These are phyloP conservation scores for Cyamopsis tetragonoloba DNA, from an alignment of 306 rosid species.

Conservation along the genomic window DNA sequence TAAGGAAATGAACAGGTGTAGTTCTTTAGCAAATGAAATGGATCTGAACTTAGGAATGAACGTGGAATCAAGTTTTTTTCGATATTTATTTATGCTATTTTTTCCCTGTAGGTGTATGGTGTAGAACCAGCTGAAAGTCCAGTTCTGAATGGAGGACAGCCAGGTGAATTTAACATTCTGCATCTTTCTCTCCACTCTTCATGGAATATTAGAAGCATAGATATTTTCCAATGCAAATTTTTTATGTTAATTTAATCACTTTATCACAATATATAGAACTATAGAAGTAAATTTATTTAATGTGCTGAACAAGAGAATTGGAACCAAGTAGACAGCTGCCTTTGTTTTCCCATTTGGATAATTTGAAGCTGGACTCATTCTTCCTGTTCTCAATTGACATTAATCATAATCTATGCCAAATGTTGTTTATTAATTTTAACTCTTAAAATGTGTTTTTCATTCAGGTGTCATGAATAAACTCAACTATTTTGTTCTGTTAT, in stretches of 20 bases:
- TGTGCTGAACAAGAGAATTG: not conserved
- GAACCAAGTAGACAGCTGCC: not conserved
- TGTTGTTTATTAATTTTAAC: not conserved
- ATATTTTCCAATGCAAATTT: not conserved
- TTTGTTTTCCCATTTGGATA: not conserved
- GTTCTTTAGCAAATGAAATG: too few species aligned
- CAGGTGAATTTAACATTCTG: constrained; percentile 44
- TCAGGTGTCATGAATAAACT: not conserved
- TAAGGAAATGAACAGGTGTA: too few species aligned
- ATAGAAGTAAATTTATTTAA: not conserved
- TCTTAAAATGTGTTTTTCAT: not conserved
- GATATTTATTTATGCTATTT: not conserved
- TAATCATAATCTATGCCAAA: not conserved
- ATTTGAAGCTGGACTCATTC: not conserved
- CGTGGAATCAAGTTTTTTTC: not conserved
- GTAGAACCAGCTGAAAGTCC: constrained; percentile 85
- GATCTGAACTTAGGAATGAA: too few species aligned
- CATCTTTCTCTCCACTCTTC: not conserved
- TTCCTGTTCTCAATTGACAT: not conserved
- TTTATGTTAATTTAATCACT: not conserved
- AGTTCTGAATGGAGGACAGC: constrained; percentile 67
- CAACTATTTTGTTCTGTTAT: not conserved
- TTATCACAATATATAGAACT: not conserved
- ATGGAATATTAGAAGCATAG: not conserved
- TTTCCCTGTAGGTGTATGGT: constrained; percentile 50